Evolutionary conservation across 331 rosid species (phyloP), one percentile per base, ranked within the genome.

Genomic region (Quercus phellos): DNA sequence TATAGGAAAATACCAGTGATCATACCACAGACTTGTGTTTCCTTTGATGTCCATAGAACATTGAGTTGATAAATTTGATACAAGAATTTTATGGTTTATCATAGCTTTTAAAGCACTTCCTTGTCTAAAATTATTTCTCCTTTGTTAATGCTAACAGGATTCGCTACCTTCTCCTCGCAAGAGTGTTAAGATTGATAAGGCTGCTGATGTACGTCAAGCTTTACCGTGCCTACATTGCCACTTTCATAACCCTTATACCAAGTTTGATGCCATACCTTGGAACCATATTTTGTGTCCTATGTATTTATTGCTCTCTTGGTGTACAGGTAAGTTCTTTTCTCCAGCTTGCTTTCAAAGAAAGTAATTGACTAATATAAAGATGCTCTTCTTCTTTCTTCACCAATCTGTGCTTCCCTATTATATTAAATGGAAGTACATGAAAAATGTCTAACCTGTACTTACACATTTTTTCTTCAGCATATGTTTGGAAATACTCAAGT

Each of bases 251-350:
- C 43, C 99, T 95, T 79, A 88, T 95, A 78, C 99, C 99, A 26
- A 95, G 99, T 83, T 84, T 95, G 88, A 95, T 92, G 99, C 99
- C 99, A n/a, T 95, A 92, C 84, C 88, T 95, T 9, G 99, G 99
- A 78, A 92, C 91, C 81, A 88, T 95, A 83, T 92, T 95, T 87
- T 92, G 94, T 81, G 72, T 90, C 77, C 78, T 92, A 4, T 91
- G 97, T 76, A 78, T 95, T 70, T 95, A 92, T 85, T 92, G 98
- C 80, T 82, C 94, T 61, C 85, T 94, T 83, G 99, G 98, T 77
- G 87, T 91, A 42, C 99, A 95, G 98, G 99, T 95, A 84, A 77
- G 68, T 75, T 77, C 68, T 67, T 84, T 55, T 73, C 55, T 50
- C 26, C 75, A 69, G 71, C 61, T 59, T 34, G 68, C 34, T 71